Percentiles rank a stretch among this genome's conserved stretches.
Conservation (phyloP, 2,329 filamentous ascomycete species). For the Diplodia scrobiculata region DNA sequence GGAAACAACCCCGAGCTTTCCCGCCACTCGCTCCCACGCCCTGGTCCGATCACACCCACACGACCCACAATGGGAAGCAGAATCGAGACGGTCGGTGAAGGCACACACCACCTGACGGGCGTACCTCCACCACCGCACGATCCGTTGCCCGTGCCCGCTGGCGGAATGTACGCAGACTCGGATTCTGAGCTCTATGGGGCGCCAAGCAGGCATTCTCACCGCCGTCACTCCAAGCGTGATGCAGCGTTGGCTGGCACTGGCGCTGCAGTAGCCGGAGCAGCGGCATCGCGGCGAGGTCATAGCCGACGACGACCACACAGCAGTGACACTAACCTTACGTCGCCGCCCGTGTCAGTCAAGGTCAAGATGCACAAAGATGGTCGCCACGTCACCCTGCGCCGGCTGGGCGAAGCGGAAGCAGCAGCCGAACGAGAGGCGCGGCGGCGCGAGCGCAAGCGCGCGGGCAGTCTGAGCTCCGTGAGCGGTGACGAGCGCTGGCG, state of each 20-base stretch:
- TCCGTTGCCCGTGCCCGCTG: conserved; percentile 41
- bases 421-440: conserved; percentile 61
- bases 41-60: conserved; percentile 29
- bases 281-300: conserved; percentile 37
- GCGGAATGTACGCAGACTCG: conserved; percentile 44
- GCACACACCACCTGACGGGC: conserved; percentile 32
- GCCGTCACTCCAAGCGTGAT: conserved; percentile 37
- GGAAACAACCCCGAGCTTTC: conserved; percentile 51
- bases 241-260: conserved; percentile 24
- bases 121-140: conserved; percentile 39
- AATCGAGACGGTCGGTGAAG: conserved; percentile 31
- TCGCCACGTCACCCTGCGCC: conserved; percentile 63
- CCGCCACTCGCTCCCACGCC: conserved; percentile 38
- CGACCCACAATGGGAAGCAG: conserved; percentile 36
- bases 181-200: conserved; percentile 45
- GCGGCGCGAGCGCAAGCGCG: conserved; percentile 49
- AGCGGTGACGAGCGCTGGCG: conserved; percentile 47
- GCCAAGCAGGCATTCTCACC: conserved; percentile 42
- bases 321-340: conserved; percentile 51
- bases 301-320: conserved; percentile 39
- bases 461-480: conserved; percentile 47
- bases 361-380: conserved; percentile 67
- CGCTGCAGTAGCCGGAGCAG: conserved; percentile 33
- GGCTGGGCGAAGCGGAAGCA: conserved; percentile 64
- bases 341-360: conserved; percentile 65